Conservation (phyloP, 306 rosid genomes). For the Prunus dulcis region DNA sequence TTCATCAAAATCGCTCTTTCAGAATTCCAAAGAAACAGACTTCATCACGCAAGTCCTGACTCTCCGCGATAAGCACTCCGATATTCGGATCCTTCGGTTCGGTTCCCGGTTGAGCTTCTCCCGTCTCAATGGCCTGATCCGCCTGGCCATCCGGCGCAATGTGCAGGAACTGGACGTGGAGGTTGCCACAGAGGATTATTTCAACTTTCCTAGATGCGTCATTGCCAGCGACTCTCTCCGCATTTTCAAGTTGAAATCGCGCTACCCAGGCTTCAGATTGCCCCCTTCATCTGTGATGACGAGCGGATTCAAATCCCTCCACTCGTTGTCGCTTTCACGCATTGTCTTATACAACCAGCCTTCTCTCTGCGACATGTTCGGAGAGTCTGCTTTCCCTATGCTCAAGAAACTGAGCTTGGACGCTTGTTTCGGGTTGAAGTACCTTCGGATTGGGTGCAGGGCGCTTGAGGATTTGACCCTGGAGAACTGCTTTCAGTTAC, state of each 20-base stretch:
- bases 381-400: constrained; percentile 47
- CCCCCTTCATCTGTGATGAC: constrained; percentile 64
- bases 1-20: neutral
- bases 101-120: constrained; percentile 59
- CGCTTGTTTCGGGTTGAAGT: constrained; percentile 47
- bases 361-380: constrained; percentile 53
- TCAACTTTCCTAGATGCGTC: constrained; percentile 69
- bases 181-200: constrained; percentile 48
- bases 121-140: constrained; percentile 49
- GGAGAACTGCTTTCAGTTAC: constrained; percentile 48
- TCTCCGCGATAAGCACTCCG: constrained; percentile 42
- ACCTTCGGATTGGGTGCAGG: constrained; percentile 44
- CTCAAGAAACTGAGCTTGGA: constrained; percentile 50
- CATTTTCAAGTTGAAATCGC: constrained; percentile 46
- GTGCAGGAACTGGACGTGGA: constrained; percentile 66
- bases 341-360: constrained; percentile 46
- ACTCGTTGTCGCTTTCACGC: constrained; percentile 41
- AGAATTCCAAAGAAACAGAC: constrained; percentile 25
- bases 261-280: constrained; percentile 52
- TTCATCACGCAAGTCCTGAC: constrained; percentile 52
- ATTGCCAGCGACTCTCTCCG: constrained; percentile 45
- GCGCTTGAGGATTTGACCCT: constrained; percentile 48
- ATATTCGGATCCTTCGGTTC: constrained; percentile 55
- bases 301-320: constrained; percentile 49
- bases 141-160: constrained; percentile 54